A percentile compares a stretch with the other conserved stretches of the same genome.
Evolutionary conservation across 1,284 basidiomycete species (phyloP).

Genomic region (Trichosporon faecale): DNA sequence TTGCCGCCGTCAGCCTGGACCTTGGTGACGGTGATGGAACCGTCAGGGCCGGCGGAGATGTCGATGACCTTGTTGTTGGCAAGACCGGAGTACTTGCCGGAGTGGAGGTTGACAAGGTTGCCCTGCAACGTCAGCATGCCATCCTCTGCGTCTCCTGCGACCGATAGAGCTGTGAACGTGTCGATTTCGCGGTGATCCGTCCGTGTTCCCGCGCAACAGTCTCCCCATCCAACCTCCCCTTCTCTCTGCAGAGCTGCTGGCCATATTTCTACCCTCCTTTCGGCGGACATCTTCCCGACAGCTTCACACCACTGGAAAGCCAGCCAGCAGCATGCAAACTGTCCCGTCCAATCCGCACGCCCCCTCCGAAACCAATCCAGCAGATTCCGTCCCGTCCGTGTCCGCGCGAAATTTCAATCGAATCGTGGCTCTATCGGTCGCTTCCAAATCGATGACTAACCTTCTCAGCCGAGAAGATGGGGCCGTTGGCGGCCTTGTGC

Average conservation of each 20-base stretch:
- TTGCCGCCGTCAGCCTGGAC: constrained; percentile 61
- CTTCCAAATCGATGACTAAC: constrained; percentile 55
- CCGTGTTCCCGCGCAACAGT: neutral
- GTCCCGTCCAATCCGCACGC: neutral
- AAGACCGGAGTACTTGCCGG: constrained; percentile 82
- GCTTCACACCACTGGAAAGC: too few species aligned
- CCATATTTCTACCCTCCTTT: too few species aligned
- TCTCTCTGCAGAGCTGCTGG: too few species aligned
- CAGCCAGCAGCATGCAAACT: neutral
- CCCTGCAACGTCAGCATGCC: constrained; percentile 56
- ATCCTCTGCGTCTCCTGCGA: neutral
- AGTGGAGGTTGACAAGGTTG: constrained; percentile 81
- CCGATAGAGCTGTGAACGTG: neutral
- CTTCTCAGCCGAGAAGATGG: constrained; percentile 76
- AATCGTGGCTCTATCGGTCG: constrained; percentile 5
- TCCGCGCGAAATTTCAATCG: neutral
- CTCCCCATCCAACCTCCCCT: too few species aligned
- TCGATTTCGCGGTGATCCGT: neutral
- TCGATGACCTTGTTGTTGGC: constrained; percentile 75
- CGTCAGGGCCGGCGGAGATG: constrained; percentile 61
- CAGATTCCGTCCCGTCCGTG: constrained; percentile 28
- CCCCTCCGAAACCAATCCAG: too few species aligned
- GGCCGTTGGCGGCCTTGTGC: constrained; percentile 73
- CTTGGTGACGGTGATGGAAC: constrained; percentile 63
- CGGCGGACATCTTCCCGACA: too few species aligned